phyloP scores from a whole-genome alignment of 208 protist genomes.

The Dictyostelium gargantuum region DNA sequence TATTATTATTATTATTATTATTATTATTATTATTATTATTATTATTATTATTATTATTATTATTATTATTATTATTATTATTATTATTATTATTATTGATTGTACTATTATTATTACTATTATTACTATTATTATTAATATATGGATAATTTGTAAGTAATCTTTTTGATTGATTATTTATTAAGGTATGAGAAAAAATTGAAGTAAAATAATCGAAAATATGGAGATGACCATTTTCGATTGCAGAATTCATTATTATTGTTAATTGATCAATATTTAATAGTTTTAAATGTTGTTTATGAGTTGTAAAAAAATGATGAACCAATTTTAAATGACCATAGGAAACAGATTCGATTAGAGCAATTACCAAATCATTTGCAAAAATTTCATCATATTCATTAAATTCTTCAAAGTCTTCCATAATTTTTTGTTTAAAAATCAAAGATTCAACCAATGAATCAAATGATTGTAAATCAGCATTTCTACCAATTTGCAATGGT shows the following conservation, averaged over 20 bases:
- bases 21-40: not conserved
- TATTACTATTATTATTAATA: not conserved
- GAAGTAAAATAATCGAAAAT: not conserved
- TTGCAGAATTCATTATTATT: not conserved
- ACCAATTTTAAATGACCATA: too few species aligned
- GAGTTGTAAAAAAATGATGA: too few species aligned
- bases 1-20: not conserved
- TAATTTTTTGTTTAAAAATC: not conserved
- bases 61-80: not conserved
- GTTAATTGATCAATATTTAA: not conserved
- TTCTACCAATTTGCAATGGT: not conserved
- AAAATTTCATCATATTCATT: not conserved
- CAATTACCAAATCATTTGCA: too few species aligned
- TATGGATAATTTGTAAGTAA: not conserved
- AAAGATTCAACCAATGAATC: not conserved
- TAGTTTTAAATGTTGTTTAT: too few species aligned
- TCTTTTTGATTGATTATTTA: not conserved
- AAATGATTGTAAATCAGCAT: not conserved
- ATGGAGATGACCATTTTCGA: not conserved
- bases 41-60: not conserved
- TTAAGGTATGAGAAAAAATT: not conserved
- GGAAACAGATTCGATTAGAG: too few species aligned
- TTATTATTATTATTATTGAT: not conserved
- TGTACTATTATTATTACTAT: not conserved
- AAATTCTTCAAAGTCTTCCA: not conserved